Conservation (phyloP, 208 protist genomes). For the Novymonas esmeraldas region DNA sequence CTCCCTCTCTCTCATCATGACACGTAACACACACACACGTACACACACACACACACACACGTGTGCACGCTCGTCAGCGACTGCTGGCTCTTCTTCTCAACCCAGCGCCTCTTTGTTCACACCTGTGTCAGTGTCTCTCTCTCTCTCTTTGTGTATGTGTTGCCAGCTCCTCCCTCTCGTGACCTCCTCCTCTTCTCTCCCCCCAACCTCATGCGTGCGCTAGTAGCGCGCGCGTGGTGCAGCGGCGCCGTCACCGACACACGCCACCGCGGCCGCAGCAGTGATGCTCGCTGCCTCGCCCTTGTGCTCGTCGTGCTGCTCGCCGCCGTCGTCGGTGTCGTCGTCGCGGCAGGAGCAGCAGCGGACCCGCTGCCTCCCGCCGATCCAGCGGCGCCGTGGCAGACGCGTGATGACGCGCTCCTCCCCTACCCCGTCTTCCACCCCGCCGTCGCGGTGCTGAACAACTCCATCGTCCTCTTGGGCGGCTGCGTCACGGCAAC, state of each 20-base stretch:
- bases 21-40: neutral
- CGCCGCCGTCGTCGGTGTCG: too few species aligned
- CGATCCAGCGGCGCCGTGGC: slow-evolving; percentile 21
- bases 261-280: too few species aligned
- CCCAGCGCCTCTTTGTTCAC: neutral
- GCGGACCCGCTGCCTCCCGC: slow-evolving; percentile 12
- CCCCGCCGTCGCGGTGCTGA: slow-evolving; percentile 26
- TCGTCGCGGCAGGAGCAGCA: too few species aligned
- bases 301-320: too few species aligned
- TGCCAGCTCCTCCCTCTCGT: neutral
- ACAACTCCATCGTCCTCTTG: slow-evolving; percentile 25
- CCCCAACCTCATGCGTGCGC: neutral
- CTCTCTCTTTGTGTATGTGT: neutral
- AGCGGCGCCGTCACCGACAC: too few species aligned
- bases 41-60: neutral
- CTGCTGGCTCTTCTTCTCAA: neutral
- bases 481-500: slow-evolving; percentile 23
- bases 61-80: neutral
- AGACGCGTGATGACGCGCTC: slow-evolving; percentile 24
- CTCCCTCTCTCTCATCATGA: too few species aligned
- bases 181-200: neutral
- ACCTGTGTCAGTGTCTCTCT: neutral
- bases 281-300: too few species aligned
- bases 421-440: slow-evolving; percentile 37
- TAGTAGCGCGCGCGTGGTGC: too few species aligned